Evolutionary conservation across 345 rosid genomes (phyloP), one percentile per base, ranked within the genome.

Genomic region (Populus davidiana): DNA sequence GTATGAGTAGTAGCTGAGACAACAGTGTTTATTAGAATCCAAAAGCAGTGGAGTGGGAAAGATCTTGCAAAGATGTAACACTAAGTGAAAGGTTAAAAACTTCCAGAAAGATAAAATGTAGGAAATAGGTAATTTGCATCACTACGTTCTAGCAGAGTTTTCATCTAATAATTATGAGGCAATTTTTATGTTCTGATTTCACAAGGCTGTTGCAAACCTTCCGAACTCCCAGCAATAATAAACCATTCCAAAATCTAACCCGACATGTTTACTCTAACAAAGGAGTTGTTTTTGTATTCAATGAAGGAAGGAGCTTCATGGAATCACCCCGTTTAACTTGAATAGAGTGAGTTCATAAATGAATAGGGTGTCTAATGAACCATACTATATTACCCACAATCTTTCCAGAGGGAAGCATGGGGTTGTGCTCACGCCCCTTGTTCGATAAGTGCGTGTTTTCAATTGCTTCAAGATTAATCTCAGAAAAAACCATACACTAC

Each of bases 1-100:
- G 76, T 90, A 92, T 39, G 98, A 94, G 83, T 94, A 94, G 90
- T 96, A 91, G 88, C 98, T 94, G 93, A 73, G 35, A 75, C 54
- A 77, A 77, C 44, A 59, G 36, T 20, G 29, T 70, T 61, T 54
- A 87, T 84, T 43, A 86, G 79, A 69, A 59, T 62, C n/a, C 36
- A 21, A 67, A 69, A 54, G 52, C 13, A 63, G 20, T 27, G 21
- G 38, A 61, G 20, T 20, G 33, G 23, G 56, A 41, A 38, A 41
- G 41, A 63, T 25, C 67, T 63, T 36, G 44, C 21, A n/a, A 76
- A 16, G 21, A 52, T 68, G 43, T 9, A 16, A 25, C 25, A 38
- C 13, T 12, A 65, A 31, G 23, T 56, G 20, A 50, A 23, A 66
- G 20, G 16, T 47, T 16, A 67, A 66, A 72, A 67, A 54, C 35